These are phyloP conservation scores for Erythrobasidium hasegawianum DNA, from an alignment of 1,284 basidiomycete species.

Conservation along the genomic window DNA sequence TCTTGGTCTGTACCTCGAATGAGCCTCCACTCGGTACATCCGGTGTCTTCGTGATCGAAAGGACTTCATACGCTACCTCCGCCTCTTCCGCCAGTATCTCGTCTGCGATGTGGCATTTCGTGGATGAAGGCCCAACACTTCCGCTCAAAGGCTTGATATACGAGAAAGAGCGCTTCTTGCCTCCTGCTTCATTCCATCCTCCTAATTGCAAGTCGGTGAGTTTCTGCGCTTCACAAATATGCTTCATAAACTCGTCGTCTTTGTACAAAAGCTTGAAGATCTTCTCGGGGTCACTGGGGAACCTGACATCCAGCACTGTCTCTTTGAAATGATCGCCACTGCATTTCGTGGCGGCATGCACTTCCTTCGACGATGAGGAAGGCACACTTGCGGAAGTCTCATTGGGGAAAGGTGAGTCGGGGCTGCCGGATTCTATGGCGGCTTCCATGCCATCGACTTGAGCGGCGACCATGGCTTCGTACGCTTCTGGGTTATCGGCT, in stretches of 20 bases:
- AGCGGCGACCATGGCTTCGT: conserved; percentile 8
- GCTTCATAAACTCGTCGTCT: conserved; percentile 17
- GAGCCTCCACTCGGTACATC: conserved; percentile 90
- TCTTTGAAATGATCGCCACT: conserved; percentile 78
- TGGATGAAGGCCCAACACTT: conserved; percentile 54
- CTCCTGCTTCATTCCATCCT: conserved; percentile 54
- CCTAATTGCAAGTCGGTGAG: conserved; percentile 55
- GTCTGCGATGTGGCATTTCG: conserved; percentile 88
- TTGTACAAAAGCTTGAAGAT: conserved; percentile 31
- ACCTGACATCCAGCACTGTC: conserved; percentile 61
- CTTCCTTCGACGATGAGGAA: background rate
- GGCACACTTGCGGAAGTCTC: background rate
- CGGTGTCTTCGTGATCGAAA: conserved; percentile 87
- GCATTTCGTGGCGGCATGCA: conserved; percentile 50
- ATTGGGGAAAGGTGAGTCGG: conserved; percentile 3
- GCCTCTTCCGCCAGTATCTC: conserved; percentile 76
- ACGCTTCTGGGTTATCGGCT: conserved; percentile 8
- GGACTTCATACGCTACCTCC: conserved; percentile 65
- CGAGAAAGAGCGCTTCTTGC: conserved; percentile 43
- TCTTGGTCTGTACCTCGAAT: conserved; percentile 88
- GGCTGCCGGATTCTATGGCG: conserved; percentile 3
- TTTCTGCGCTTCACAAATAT: conserved; percentile 67
- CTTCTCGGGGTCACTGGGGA: conserved; percentile 32
- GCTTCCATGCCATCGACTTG: conserved; percentile 10
- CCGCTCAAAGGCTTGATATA: conserved; percentile 29